Base-by-base conservation (phyloP, 73 alveolate genomes). In the Uronychia setigera region DNA sequence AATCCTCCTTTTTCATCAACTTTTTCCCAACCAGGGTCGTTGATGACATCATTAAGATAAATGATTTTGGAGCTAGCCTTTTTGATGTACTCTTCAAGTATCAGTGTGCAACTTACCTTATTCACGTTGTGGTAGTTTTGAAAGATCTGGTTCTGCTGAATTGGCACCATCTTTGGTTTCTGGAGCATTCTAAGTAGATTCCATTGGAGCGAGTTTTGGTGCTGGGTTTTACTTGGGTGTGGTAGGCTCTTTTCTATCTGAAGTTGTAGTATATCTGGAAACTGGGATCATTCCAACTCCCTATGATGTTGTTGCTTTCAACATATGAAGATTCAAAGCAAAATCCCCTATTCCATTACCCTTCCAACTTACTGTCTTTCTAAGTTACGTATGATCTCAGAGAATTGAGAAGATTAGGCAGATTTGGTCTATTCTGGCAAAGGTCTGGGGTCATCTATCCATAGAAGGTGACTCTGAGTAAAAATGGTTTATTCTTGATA, bases 11-110 rank as follows among this genome's bases (percentile, higher is more conserved):
- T 82, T 25, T 67, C 67, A 9, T 33, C 29, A 9, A 30, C 79
- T 28, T 74, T 29, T 31, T 82, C 74, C 89, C 89, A 82, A 31
- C 29, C 89, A 46, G 67, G 67, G 67, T 19, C 19, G n/a, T 46
- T 46, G 5, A 46, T 19, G n/a, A 46, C n/a, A 5, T 46, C 67
- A 11, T 46, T 5, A 46, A 46, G 67, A 19, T 5, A 46, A 5
- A 11, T 46, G 67, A 46, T 11, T n/a, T n/a, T 5, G 67, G 67
- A 46, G 5, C 67, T 46, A 5, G 19, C 67, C 19, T 46, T 46
- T 19, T 46, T 19, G 5, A 5, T 46, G n/a, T 46, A 19, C n/a
- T 5, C n/a, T n/a, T n/a, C n/a, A n/a, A n/a, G n/a, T n/a, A n/a
- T n/a, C n/a, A n/a, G n/a, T n/a, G n/a, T n/a, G n/a, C n/a, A n/a